A percentile compares a stretch with the other conserved stretches of the same genome.
These are phyloP conservation scores for Halophytophthora polymorphica DNA, from an alignment of 352 stramenopile species.

Conservation along the genomic window DNA sequence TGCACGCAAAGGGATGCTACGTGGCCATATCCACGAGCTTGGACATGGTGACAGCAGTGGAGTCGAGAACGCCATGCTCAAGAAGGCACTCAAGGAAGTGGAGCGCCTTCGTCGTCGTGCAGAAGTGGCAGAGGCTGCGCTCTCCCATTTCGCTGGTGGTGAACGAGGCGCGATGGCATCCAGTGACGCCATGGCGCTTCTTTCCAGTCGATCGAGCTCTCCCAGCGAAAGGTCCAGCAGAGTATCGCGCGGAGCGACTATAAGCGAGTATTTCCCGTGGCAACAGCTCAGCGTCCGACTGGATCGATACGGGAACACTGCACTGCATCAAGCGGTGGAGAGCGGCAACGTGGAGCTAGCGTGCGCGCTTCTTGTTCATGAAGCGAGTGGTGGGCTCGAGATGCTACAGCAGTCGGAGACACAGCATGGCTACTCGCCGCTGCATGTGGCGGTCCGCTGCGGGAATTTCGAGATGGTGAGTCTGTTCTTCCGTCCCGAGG, in stretches of 20 bases:
- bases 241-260: constrained; percentile 4
- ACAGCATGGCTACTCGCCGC: constrained; percentile 51
- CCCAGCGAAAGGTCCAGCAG: constrained; percentile 1
- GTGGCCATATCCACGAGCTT: constrained; percentile 14
- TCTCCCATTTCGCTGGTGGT: constrained; percentile 29
- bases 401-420: constrained; percentile 55
- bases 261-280: constrained; percentile 13
- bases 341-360: constrained; percentile 41
- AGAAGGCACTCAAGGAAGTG: constrained; percentile 47
- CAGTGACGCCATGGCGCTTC: constrained; percentile 12
- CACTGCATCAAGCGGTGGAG: constrained; percentile 47
- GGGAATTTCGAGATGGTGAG: constrained; percentile 64
- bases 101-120: constrained; percentile 57
- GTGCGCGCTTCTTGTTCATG: constrained; percentile 45
- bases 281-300: constrained; percentile 28
- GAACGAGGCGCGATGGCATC: constrained; percentile 10
- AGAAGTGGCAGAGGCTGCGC: constrained; percentile 55
- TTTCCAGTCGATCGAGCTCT: constrained; percentile 14
- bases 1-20: constrained; percentile 12
- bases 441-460: constrained; percentile 58
- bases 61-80: constrained; percentile 36
- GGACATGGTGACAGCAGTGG: constrained; percentile 7
- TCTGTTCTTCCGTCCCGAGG: constrained; percentile 75
- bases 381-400: constrained; percentile 32
- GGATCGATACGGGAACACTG: constrained; percentile 56